phyloP scores from a whole-genome alignment of 345 rosid genomes.

The Ceriops zippeliana region DNA sequence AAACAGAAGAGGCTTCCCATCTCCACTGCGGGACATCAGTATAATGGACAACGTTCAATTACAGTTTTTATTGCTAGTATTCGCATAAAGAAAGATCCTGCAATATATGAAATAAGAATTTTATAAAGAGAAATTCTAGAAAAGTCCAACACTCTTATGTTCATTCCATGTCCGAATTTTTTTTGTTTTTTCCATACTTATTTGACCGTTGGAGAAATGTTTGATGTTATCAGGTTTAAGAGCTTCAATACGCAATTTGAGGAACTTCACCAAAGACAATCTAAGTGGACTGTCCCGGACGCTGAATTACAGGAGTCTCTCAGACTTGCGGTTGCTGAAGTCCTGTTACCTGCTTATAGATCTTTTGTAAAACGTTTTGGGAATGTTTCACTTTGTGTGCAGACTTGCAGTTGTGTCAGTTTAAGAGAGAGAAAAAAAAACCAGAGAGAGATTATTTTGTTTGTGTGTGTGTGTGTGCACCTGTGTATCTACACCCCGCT shows the following conservation, averaged over 20 bases:
- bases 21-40: too few species aligned
- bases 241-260: slow-evolving; percentile 82
- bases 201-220: slow-evolving; percentile 18
- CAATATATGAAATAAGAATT: too few species aligned
- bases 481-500: too few species aligned
- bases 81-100: too few species aligned
- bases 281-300: slow-evolving; percentile 97
- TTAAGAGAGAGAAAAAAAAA: too few species aligned
- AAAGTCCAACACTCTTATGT: too few species aligned
- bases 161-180: not conserved
- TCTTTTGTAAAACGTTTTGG: slow-evolving; percentile 85
- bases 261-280: slow-evolving; percentile 93
- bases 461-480: too few species aligned
- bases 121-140: too few species aligned
- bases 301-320: slow-evolving; percentile 85
- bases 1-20: too few species aligned
- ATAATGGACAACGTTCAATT: too few species aligned
- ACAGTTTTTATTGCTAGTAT: too few species aligned
- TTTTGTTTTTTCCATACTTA: not conserved
- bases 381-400: slow-evolving; percentile 36
- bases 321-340: slow-evolving; percentile 96
- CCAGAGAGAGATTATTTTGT: too few species aligned
- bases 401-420: not conserved
- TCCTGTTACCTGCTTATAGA: slow-evolving; percentile 90
- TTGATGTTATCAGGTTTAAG: slow-evolving; percentile 58